These are phyloP conservation scores for Lachancea kluyveri DNA, from an alignment of 805 yeast species.

Conservation along the genomic window DNA sequence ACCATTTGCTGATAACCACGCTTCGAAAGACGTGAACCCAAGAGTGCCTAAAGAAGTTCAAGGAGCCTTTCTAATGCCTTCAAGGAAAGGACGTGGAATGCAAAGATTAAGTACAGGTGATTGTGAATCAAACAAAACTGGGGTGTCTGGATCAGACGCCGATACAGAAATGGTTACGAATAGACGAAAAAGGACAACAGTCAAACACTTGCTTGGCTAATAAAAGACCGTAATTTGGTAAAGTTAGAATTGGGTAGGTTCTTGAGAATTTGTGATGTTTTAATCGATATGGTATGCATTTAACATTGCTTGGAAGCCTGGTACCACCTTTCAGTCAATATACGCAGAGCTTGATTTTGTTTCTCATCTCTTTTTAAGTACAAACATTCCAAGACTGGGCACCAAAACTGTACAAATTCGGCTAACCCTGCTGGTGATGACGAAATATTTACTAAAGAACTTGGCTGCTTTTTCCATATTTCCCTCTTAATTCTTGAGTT, in stretches of 20 bases:
- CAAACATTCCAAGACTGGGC: conserved; percentile 35
- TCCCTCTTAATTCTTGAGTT: conserved; percentile 15
- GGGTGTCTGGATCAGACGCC: too few species aligned
- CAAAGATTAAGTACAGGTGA: too few species aligned
- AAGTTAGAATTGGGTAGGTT: conserved; percentile 4
- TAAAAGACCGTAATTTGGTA: conserved; percentile 10
- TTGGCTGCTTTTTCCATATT: conserved; percentile 25
- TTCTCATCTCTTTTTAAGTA: conserved; percentile 33
- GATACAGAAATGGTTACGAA: too few species aligned
- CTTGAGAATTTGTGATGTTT: not conserved
- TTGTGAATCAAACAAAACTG: too few species aligned
- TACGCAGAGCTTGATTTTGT: conserved; percentile 22
- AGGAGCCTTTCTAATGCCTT: too few species aligned
- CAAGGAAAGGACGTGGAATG: too few species aligned
- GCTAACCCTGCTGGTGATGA: conserved; percentile 22
- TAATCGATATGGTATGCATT: not conserved
- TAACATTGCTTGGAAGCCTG: not conserved
- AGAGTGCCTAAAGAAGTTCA: too few species aligned
- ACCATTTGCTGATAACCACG: too few species aligned
- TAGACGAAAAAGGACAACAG: too few species aligned
- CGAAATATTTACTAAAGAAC: conserved; percentile 27
- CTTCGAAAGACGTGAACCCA: too few species aligned
- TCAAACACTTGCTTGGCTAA: too few species aligned
- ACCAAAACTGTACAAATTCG: conserved; percentile 50
- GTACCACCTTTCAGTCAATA: conserved; percentile 3